Percentiles rank a stretch among this genome's conserved stretches.
Evolutionary conservation across 345 rosid genomes (phyloP).

Genomic region (Eucalyptus dawsonii): DNA sequence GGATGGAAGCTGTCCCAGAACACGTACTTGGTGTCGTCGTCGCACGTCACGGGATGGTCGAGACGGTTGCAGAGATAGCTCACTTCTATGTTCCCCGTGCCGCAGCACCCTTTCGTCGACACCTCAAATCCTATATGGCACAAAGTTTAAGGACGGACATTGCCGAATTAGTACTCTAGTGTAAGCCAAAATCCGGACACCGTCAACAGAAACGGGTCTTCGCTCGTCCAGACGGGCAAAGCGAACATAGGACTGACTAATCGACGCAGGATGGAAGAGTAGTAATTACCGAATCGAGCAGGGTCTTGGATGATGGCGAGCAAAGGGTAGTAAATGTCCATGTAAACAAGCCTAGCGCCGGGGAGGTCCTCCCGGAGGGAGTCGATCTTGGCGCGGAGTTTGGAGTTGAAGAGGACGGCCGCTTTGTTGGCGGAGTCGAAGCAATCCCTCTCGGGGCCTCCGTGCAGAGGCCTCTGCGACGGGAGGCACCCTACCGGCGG

Average conservation of each 20-base stretch:
- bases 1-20: slow-evolving; percentile 89
- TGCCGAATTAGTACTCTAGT: not conserved
- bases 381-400: slow-evolving; percentile 13
- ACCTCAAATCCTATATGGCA: slow-evolving; percentile 39
- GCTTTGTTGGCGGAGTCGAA: slow-evolving; percentile 31
- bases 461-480: slow-evolving; percentile 52
- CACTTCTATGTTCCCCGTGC: slow-evolving; percentile 53
- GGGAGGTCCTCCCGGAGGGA: slow-evolving; percentile 8
- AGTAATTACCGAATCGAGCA: slow-evolving; percentile 27
- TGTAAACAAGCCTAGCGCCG: slow-evolving; percentile 14
- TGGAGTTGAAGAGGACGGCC: slow-evolving; percentile 44
- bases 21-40: slow-evolving; percentile 30
- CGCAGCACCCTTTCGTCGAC: slow-evolving; percentile 51
- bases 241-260: not conserved
- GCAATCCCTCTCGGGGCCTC: slow-evolving; percentile 39
- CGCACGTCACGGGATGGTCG: slow-evolving; percentile 10
- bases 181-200: not conserved
- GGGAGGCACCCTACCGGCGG: slow-evolving; percentile 75
- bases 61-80: slow-evolving; percentile 24
- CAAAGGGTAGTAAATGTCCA: slow-evolving; percentile 25
- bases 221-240: not conserved
- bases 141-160: not conserved
- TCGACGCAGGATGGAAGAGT: not conserved
- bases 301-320: slow-evolving; percentile 28
- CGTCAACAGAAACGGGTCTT: not conserved